Evolutionary conservation across 1,284 basidiomycete genomes (phyloP), one percentile per base, ranked within the genome.

Genomic region (Testicularia cyperi): DNA sequence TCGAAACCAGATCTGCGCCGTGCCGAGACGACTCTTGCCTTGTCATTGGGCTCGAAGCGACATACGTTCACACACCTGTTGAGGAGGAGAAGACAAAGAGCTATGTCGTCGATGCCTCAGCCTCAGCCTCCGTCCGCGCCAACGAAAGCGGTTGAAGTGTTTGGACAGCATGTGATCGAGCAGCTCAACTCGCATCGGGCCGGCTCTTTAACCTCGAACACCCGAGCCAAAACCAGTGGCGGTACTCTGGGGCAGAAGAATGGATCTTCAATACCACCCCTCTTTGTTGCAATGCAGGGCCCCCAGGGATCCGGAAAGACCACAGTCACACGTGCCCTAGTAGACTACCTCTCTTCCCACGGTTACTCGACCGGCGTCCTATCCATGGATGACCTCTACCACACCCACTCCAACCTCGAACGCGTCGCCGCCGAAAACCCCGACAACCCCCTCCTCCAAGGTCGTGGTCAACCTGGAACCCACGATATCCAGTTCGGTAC

Each of bases 271-370:
- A 22, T 15, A 2, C 33, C 53, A 12, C 58, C 58, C 7, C 38
- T 62, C 6, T 62, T 62, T 20, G 47, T 56, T 6, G 58, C 53
- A 2, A 62, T 62, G 58, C 58, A 62, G 44, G 58, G 58, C 3
- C 58, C 58, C 12, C 58, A 62, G 33, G 58, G 58, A 5, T 52
- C 53, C 0, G 58, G 58, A 20, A 62, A 62, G 41, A 62, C 58
- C 9, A 62, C 58, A 0, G 39, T 62, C 8, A 48, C 58, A 1
- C 46, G 44, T 21, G 39, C 47, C 1, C 31, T 62, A 14, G 35
- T 48, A 2, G 19, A 39, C 4, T 29, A 44, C 15, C 45, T 61
- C 23, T 23, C 18, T 9, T 19, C 38, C 0, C 25, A 46, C 0
- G 51, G 51, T 0, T 20, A 46, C 6, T 33, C 23, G 0, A 39